phyloP scores from a whole-genome alignment of 139 green algal species.

The Marvania coccoides region DNA sequence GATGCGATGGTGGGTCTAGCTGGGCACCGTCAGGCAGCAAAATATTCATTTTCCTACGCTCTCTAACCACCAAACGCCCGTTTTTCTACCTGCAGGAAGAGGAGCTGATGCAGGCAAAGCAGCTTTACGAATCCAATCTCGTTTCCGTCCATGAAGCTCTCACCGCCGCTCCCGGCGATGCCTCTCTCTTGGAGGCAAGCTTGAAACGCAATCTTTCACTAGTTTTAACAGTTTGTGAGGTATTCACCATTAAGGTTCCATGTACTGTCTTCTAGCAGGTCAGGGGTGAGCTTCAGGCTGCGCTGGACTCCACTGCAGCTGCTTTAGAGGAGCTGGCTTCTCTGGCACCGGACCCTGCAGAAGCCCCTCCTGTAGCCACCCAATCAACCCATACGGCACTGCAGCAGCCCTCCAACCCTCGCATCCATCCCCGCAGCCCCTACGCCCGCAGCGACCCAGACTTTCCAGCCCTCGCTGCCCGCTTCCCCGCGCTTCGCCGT shows the following conservation, averaged over 20 bases:
- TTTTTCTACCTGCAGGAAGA: not conserved
- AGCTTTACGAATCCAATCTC: not conserved
- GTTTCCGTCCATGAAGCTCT: constrained; percentile 1
- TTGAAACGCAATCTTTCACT: not conserved
- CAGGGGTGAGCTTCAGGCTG: constrained; percentile 3
- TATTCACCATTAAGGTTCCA: not conserved
- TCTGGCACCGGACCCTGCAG: not conserved
- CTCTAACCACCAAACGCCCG: too few relatives aligned
- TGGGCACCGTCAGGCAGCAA: too few relatives aligned
- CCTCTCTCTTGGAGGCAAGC: constrained; percentile 8
- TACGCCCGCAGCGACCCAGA: constrained; percentile 65
- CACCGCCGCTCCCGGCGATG: not conserved
- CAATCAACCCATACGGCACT: not conserved
- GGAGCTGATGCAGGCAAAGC: not conserved
- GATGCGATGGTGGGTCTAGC: not conserved
- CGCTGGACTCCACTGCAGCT: constrained; percentile 6
- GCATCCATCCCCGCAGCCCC: constrained; percentile 57
- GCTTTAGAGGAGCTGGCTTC: constrained; percentile 7
- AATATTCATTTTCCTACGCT: too few relatives aligned
- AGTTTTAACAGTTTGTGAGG: not conserved
- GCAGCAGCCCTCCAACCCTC: constrained; percentile 11
- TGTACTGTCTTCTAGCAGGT: not conserved
- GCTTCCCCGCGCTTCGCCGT: constrained; percentile 41
- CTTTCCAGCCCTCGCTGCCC: constrained; percentile 56
- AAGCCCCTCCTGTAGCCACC: not conserved